phyloP scores from a whole-genome alignment of 371 early-diverging fungal species.

The Pancytospora philotis region DNA sequence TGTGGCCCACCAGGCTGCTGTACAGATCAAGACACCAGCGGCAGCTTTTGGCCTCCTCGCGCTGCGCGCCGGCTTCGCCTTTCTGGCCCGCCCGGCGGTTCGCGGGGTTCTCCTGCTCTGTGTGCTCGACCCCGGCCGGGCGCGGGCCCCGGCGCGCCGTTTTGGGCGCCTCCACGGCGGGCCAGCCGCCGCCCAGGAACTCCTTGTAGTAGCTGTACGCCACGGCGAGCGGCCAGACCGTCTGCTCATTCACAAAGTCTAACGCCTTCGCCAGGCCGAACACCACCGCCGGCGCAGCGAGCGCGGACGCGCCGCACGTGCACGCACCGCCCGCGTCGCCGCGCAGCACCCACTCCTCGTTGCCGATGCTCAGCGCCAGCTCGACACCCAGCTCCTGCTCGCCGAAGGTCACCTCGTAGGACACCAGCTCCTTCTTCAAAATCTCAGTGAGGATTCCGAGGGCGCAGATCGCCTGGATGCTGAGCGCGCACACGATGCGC shows the following conservation, averaged over 20 bases:
- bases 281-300: background rate
- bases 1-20: background rate
- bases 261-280: conserved; percentile 11
- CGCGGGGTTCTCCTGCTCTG: background rate
- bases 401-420: conserved; percentile 18
- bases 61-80: background rate
- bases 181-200: background rate
- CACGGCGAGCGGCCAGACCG: conserved; percentile 15
- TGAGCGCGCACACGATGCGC: conserved; percentile 13
- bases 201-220: background rate
- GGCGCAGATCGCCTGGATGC: conserved; percentile 9
- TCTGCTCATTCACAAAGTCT: background rate
- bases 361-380: background rate
- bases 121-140: background rate
- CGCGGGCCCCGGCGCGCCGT: no score
- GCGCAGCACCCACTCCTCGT: background rate
- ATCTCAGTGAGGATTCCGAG: conserved; percentile 6
- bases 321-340: background rate
- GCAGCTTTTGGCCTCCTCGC: background rate
- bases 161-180: no score
- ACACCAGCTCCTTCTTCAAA: conserved; percentile 21
- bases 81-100: background rate
- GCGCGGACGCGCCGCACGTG: background rate
- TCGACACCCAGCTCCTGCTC: background rate
- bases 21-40: background rate